A percentile compares a stretch with the other conserved stretches of the same genome.
These are phyloP conservation scores for Leishmania amazonensis DNA, from an alignment of 208 protist species.

Conservation along the genomic window DNA sequence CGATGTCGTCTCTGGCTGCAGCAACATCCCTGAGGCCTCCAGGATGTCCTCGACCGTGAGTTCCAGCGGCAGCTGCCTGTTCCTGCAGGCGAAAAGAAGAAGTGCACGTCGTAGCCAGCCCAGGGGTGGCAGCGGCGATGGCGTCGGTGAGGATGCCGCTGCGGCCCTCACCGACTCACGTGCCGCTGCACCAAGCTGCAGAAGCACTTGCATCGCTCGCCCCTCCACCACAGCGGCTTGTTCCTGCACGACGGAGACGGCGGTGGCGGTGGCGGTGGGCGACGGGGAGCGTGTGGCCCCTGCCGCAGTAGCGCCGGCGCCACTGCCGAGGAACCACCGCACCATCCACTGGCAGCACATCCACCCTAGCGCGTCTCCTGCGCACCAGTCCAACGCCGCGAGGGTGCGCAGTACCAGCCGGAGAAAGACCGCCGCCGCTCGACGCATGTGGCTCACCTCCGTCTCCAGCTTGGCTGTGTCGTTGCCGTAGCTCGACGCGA, in stretches of 20 bases:
- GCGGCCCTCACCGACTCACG: neutral
- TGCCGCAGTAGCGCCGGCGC: neutral
- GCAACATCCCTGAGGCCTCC: constrained; percentile 9
- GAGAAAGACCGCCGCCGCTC: constrained; percentile 13
- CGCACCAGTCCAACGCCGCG: constrained; percentile 29
- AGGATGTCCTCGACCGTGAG: constrained; percentile 40
- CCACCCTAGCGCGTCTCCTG: constrained; percentile 15
- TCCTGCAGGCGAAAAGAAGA: constrained; percentile 35
- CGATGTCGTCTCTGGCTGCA: neutral
- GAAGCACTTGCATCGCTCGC: constrained; percentile 29
- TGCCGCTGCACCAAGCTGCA: constrained; percentile 15
- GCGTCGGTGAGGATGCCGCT: neutral
- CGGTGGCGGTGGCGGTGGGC: neutral
- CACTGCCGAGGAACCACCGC: constrained; percentile 25
- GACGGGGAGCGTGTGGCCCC: neutral
- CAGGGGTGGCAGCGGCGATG: constrained; percentile 1
- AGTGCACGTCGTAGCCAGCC: constrained; percentile 37
- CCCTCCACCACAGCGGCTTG: constrained; percentile 13
- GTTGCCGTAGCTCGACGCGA: neutral
- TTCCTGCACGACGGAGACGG: neutral
- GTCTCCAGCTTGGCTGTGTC: constrained; percentile 1
- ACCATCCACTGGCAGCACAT: constrained; percentile 22
- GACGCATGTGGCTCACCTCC: constrained; percentile 18
- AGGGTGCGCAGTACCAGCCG: constrained; percentile 20
- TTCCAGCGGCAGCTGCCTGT: constrained; percentile 31